A percentile compares a stretch with the other conserved stretches of the same genome.
Conservation (phyloP, 148 eudicot genomes). For the Chenopodium quinoa region DNA sequence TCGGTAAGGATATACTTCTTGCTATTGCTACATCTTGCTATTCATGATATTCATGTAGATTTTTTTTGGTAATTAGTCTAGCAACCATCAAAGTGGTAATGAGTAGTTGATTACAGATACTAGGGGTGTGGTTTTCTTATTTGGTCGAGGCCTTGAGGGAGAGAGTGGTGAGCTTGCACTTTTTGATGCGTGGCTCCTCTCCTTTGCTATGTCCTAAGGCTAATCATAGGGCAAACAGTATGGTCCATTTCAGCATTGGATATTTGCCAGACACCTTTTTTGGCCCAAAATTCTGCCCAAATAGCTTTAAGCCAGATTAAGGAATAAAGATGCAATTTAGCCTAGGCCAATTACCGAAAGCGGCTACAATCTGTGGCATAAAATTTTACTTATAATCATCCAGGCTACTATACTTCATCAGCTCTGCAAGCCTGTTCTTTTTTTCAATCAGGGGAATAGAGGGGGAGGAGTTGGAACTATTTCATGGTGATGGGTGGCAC, state of each 20-base stretch:
- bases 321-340: neutral
- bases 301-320: no score
- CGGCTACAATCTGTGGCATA: neutral
- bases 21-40: neutral
- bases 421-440: neutral
- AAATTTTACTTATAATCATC: neutral
- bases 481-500: neutral
- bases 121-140: neutral
- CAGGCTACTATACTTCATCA: neutral
- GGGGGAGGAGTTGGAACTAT: neutral
- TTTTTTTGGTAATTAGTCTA: neutral
- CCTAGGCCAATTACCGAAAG: neutral
- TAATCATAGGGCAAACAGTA: neutral
- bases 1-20: conserved; percentile 34
- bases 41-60: neutral
- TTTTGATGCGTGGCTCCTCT: neutral
- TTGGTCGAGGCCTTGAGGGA: neutral
- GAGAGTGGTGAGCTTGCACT: neutral
- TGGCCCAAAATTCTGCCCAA: neutral
- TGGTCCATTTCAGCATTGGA: neutral
- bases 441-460: neutral
- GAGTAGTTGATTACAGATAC: neutral
- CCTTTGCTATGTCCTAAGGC: neutral
- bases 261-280: neutral
- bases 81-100: neutral